Percentiles rank a stretch among this genome's conserved stretches.
These are phyloP conservation scores for Xerocomus spinulosus DNA, from an alignment of 768 basidiomycete genomes.

Conservation along the genomic window DNA sequence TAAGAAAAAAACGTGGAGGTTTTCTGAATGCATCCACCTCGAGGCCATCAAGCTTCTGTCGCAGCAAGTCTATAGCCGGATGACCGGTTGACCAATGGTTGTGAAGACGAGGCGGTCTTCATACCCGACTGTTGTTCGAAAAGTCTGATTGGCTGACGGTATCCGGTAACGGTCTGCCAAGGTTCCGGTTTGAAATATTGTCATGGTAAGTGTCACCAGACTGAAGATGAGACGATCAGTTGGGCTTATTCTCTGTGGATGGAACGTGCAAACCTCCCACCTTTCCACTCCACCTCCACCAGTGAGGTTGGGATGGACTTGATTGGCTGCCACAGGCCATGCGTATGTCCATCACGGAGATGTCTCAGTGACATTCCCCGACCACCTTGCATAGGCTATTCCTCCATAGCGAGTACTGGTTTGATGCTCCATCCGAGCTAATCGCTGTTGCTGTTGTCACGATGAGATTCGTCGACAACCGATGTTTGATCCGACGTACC, in stretches of 20 bases:
- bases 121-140: not conserved
- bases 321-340: conserved; percentile 23
- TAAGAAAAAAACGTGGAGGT: too few relatives aligned
- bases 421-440: too few relatives aligned
- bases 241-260: too few relatives aligned
- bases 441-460: conserved; percentile 4
- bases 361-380: too few relatives aligned
- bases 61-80: not conserved
- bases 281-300: conserved; percentile 8
- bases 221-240: not conserved
- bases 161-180: not conserved
- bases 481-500: conserved; percentile 22
- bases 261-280: conserved; percentile 21
- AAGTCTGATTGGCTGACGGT: not conserved
- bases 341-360: not conserved
- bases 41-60: conserved; percentile 11
- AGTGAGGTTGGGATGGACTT: not conserved
- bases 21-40: too few relatives aligned
- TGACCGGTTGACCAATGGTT: not conserved
- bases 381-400: too few relatives aligned
- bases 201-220: not conserved
- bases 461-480: conserved; percentile 12
- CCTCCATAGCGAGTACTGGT: too few relatives aligned
- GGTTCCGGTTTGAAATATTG: not conserved
- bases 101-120: too few relatives aligned